Base-by-base conservation (phyloP, 176 grass and related monocot species). In the Juncus effusus region DNA sequence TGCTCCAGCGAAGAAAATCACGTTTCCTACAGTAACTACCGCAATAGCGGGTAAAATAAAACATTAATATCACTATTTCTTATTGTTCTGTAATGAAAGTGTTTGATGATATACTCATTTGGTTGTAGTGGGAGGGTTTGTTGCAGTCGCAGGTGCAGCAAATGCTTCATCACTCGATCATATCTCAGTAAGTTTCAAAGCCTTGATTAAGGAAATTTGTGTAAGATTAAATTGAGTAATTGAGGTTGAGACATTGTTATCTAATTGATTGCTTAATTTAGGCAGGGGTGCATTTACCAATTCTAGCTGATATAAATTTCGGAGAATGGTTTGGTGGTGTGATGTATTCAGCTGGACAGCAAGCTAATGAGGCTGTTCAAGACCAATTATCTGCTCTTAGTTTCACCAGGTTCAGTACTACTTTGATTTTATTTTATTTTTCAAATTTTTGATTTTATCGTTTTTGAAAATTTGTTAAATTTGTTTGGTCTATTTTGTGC, bases 351-450 rank as follows among this genome's bases (percentile, higher is more conserved):
- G 85, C 88, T 44, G 82, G 93, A 7, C 93, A 97, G 65, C 82
- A 97, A 68, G 93, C 93, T 75, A 97, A 97, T 62, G 88, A 81
- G 15, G 93, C 93, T 86, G 93, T 96, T 79, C 85, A 91, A 83
- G 80, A 91, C 78, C 88, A 96, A 70, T 67, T 96, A 62, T 88
- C 93, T 54, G 82, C 93, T 64, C 87, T 96, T 35, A 96, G 93
- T 77, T 89, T 96, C 79, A 86, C 87, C 58, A 91, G 88, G 93
- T 96, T 42, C 40, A 4, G 16, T 62, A 78, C 56, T 10, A 52
- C 64, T 0, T 28, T 38, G 56, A 73, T 63, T 40, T 42, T 54
- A 28, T 39, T 60, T 96, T 16, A 96, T 87, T 76, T 88, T 96
- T 77, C 83, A 84, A 56, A 62, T 42, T 73, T 65, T 15, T 38